Evolutionary conservation across 495 filamentous ascomycete genomes (phyloP), one percentile per base, ranked within the genome.

Genomic region (Penicillium parvum): DNA sequence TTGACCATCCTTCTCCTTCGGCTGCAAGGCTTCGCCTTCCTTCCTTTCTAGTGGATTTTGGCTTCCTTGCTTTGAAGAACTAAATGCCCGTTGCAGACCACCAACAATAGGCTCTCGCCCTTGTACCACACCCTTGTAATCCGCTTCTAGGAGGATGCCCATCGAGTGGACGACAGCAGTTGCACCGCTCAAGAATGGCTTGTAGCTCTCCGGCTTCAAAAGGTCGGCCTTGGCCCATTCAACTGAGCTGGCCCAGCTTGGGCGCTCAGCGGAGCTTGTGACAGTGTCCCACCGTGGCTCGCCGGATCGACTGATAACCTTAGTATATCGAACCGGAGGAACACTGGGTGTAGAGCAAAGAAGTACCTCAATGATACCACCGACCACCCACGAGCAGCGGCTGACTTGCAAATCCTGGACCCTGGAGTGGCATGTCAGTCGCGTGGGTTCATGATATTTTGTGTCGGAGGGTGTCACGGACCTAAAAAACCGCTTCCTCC

Each of bases 121-220:
- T 38, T 76, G 79, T 27, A 98, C 60, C 3, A 96, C 88, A 45
- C 85, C 85, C 68, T 98, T 97, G 74, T 98, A 98, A 65, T 98
- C 92, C 6, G 91, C 90, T 67, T 98, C 92, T 9, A 98, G 76
- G n/a, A 98, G 73, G 39, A 98, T 97, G 5, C 92, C 92, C 82
- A 95, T 86, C 47, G 73, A 84, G 68, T 98, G 92, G 15, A 98
- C 84, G 10, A 97, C 89, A 21, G 81, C 88, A 57, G 86, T 81
- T 32, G 90, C 86, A 22, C 73, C 78, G 35, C 75, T 71, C 40
- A 98, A 74, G 20, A 85, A 74, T 2, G 81, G 63, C 16, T 76
- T 77, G 67, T 95, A 98, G 32, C 82, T 82, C 0, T 76, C 65
- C 2, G 92, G 92, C 23, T 83, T 76, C 37, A 98, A 74, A 48